These are phyloP conservation scores for Ceratobasidium sp. DNA, from an alignment of 1,284 basidiomycete genomes.

Conservation along the genomic window DNA sequence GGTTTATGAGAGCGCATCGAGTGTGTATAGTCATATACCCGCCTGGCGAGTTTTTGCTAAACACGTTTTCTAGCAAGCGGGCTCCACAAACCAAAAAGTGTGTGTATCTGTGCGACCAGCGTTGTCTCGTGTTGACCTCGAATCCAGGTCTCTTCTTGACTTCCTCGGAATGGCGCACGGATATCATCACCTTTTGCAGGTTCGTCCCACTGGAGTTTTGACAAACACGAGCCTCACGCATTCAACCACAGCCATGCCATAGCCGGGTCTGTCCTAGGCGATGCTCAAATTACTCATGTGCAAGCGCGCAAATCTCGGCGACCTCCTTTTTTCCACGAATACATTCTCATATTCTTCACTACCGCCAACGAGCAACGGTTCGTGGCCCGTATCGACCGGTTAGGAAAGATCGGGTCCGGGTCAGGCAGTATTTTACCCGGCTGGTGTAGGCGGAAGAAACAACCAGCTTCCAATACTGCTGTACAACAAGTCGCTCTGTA, in stretches of 20 bases:
- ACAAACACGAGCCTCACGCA: too few species aligned
- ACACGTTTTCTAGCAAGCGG: too few species aligned
- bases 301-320: conserved; percentile 27
- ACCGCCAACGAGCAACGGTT: conserved; percentile 3
- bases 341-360: conserved; percentile 18
- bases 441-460: not conserved
- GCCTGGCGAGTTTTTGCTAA: too few species aligned
- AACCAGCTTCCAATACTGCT: not conserved
- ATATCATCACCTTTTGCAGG: conserved; percentile 35
- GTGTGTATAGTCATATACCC: too few species aligned
- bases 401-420: conserved; percentile 5
- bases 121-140: not conserved
- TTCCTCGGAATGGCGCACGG: conserved; percentile 11
- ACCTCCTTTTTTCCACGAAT: conserved; percentile 31
- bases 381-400: conserved; percentile 20
- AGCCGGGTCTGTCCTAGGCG: not conserved
- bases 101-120: not conserved
- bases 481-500: conserved; percentile 30
- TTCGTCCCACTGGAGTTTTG: not conserved
- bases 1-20: not conserved
- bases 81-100: not conserved
- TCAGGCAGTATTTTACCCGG: not conserved
- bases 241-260: conserved; percentile 22
- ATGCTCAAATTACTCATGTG: conserved; percentile 30
- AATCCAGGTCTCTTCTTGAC: conserved; percentile 4